phyloP scores from a whole-genome alignment of 176 grass and related monocot genomes.

The Carex scoparia region DNA sequence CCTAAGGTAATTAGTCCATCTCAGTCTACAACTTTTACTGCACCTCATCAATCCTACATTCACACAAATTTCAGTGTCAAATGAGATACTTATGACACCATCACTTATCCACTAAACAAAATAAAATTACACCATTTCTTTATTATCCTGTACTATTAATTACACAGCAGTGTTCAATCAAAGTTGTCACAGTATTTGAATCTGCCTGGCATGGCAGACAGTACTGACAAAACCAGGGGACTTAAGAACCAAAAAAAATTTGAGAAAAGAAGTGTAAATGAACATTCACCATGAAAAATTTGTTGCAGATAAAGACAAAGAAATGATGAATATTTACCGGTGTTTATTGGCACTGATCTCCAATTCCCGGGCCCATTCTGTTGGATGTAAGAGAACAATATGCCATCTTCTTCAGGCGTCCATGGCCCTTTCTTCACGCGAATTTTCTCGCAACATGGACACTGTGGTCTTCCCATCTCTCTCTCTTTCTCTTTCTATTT shows the following conservation, averaged over 20 bases:
- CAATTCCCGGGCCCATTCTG: constrained; percentile 33
- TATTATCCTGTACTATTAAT: background rate
- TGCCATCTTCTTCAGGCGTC: constrained; percentile 30
- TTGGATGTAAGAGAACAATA: constrained; percentile 33
- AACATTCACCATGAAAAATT: background rate
- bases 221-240: too few relatives aligned
- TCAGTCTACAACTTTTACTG: constrained; percentile 34
- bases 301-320: background rate
- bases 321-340: constrained; percentile 8
- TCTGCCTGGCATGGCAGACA: too few relatives aligned
- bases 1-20: constrained; percentile 38
- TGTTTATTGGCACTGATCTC: constrained; percentile 31
- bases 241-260: background rate
- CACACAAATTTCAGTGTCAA: background rate
- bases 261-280: background rate
- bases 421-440: constrained; percentile 31
- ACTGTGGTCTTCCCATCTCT: constrained; percentile 27
- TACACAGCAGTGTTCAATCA: background rate
- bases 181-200: background rate
- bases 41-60: constrained; percentile 33
- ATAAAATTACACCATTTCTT: too few relatives aligned
- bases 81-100: background rate
- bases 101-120: background rate
- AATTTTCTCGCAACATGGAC: constrained; percentile 29
- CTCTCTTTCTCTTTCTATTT: background rate